phyloP scores from a whole-genome alignment of 1,139 yeast species.

The Candida dubliniensis region DNA sequence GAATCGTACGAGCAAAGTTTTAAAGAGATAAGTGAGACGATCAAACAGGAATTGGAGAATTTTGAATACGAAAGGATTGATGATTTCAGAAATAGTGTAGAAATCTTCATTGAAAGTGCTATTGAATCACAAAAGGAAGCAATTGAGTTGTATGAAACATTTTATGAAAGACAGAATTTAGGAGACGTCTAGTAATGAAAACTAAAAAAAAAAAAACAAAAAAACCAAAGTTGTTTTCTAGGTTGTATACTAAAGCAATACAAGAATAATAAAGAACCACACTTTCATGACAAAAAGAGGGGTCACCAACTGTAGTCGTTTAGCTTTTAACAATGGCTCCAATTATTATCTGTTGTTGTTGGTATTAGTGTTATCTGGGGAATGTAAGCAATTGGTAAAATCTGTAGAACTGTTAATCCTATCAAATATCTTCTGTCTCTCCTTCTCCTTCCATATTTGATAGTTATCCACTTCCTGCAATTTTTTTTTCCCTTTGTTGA shows the following conservation, averaged over 20 bases:
- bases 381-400: neutral
- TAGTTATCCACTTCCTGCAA: neutral
- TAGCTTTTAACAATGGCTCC: too few species aligned
- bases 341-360: neutral
- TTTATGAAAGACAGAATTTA: conserved; percentile 52
- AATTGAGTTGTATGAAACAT: conserved; percentile 94
- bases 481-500: too few species aligned
- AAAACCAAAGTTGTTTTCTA: neutral
- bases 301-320: too few species aligned
- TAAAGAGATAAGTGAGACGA: conserved; percentile 59
- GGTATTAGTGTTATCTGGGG: neutral
- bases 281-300: too few species aligned
- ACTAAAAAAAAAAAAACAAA: neutral
- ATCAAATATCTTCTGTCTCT: neutral
- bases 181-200: conserved; percentile 15
- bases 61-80: conserved; percentile 78
- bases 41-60: conserved; percentile 63
- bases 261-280: neutral
- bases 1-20: conserved; percentile 58
- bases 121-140: conserved; percentile 94
- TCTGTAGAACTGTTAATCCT: too few species aligned
- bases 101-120: conserved; percentile 84
- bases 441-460: neutral
- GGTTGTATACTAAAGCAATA: neutral
- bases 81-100: conserved; percentile 89